These are phyloP conservation scores for Pseudogymnoascus pannorum DNA, from an alignment of 2,329 filamentous ascomycete species.

Conservation along the genomic window DNA sequence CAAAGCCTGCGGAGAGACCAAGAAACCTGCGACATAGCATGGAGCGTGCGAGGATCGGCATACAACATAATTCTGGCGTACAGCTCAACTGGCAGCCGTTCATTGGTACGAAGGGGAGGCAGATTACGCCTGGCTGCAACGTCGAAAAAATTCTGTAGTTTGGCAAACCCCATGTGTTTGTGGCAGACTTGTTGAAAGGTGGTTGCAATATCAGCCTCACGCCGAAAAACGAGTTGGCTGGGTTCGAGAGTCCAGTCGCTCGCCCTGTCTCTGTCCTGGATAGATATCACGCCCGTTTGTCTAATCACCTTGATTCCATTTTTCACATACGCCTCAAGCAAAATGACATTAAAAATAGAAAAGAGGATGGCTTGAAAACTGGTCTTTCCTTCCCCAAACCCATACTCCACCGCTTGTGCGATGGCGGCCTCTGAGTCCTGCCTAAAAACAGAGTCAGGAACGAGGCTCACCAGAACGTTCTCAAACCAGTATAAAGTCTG, in stretches of 20 bases:
- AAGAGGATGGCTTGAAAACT: neutral
- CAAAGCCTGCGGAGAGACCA: neutral
- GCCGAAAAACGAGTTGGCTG: neutral
- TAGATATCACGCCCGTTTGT: neutral
- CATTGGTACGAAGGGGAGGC: neutral
- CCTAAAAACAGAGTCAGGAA: neutral
- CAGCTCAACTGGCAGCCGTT: neutral
- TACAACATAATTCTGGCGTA: neutral
- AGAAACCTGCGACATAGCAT: neutral
- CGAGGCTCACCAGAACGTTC: neutral
- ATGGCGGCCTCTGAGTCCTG: neutral
- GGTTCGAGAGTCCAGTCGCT: neutral
- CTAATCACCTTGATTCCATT: neutral
- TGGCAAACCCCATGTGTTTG: neutral
- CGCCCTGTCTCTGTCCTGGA: neutral
- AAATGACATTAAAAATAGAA: neutral
- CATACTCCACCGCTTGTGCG: neutral
- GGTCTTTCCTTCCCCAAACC: neutral
- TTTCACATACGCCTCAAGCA: neutral
- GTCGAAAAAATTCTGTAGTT: slow-evolving; percentile 2
- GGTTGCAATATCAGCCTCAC: neutral
- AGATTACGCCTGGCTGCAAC: neutral
- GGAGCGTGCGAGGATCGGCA: neutral
- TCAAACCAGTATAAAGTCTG: slow-evolving; percentile 2
- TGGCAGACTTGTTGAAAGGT: neutral